Conservation (phyloP, 352 stramenopile species). For the Phytophthora gonapodyides region DNA sequence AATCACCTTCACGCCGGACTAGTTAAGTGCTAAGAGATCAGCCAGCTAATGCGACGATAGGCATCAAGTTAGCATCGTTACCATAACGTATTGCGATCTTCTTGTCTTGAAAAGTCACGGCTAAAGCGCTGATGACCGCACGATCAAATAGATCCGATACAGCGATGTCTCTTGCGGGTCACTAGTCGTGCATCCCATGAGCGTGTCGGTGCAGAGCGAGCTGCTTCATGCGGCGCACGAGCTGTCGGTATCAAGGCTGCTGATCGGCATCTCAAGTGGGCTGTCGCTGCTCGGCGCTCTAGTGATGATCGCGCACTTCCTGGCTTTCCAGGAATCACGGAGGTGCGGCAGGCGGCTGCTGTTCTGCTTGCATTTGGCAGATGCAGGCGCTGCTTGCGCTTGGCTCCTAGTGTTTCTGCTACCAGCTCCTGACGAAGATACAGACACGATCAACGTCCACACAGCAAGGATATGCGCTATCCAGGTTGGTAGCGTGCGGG, state of each 20-base stretch:
- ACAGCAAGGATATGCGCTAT: conserved; percentile 34
- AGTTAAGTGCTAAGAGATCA: neutral
- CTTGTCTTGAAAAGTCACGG: conserved; percentile 24
- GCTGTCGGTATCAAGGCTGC: conserved; percentile 41
- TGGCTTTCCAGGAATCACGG: conserved; percentile 65
- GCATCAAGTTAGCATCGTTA: neutral
- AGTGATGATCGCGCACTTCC: conserved; percentile 60
- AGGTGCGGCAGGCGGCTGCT: conserved; percentile 67
- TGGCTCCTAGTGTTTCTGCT: conserved; percentile 64
- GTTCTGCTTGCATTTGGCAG: conserved; percentile 66
- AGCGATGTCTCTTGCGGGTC: conserved; percentile 4
- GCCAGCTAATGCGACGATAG: neutral
- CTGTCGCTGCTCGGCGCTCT: conserved; percentile 52
- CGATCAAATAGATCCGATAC: conserved; percentile 16
- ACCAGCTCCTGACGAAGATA: conserved; percentile 16
- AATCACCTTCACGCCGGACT: conserved; percentile 79
- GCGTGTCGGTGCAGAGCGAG: conserved; percentile 10
- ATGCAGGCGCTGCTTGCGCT: conserved; percentile 46
- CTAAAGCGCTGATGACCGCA: conserved; percentile 18
- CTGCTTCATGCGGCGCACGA: conserved; percentile 30
- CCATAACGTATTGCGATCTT: conserved; percentile 21
- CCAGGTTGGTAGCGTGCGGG: conserved; percentile 37
- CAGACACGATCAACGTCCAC: neutral
- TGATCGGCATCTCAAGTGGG: conserved; percentile 48
- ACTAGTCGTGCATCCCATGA: conserved; percentile 6